These are phyloP conservation scores for Carex cristatella DNA, from an alignment of 176 grass and related monocot species.

Conservation along the genomic window DNA sequence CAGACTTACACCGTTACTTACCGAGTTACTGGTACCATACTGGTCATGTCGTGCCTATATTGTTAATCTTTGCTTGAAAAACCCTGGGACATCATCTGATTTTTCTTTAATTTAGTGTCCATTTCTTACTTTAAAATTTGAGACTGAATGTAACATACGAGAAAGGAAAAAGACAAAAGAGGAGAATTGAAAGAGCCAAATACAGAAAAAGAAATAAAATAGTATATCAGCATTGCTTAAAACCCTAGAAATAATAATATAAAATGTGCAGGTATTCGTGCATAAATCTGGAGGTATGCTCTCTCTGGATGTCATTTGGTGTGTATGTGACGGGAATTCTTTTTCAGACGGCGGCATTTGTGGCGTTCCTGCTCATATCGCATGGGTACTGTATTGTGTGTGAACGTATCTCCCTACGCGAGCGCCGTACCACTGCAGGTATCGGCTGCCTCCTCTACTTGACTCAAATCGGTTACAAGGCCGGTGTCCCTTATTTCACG, in stretches of 20 bases:
- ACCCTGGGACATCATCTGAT: neutral
- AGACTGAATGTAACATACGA: neutral
- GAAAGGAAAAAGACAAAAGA: neutral
- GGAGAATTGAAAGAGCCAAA: neutral
- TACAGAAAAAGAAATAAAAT: neutral
- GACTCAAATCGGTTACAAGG: slow-evolving; percentile 82
- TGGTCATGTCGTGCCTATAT: neutral
- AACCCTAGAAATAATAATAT: neutral
- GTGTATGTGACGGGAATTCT: slow-evolving; percentile 93
- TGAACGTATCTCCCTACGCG: slow-evolving; percentile 68
- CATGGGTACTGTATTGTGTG: slow-evolving; percentile 94
- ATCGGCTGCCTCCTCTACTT: slow-evolving; percentile 76
- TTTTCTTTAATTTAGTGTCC: neutral
- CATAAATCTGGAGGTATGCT: slow-evolving; percentile 73
- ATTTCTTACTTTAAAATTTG: neutral
- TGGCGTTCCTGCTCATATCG: slow-evolving; percentile 88
- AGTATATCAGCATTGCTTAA: neutral
- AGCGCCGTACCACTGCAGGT: slow-evolving; percentile 61
- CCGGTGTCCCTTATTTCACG: slow-evolving; percentile 80
- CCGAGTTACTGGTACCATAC: neutral
- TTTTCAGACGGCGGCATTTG: slow-evolving; percentile 87
- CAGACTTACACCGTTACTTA: neutral
- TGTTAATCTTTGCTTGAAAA: neutral
- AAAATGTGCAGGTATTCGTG: slow-evolving; percentile 72
- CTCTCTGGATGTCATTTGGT: slow-evolving; percentile 95